Evolutionary conservation across 148 eudicot genomes (phyloP), one percentile per base, ranked within the genome.

Genomic region (Heliamphora exappendiculata): DNA sequence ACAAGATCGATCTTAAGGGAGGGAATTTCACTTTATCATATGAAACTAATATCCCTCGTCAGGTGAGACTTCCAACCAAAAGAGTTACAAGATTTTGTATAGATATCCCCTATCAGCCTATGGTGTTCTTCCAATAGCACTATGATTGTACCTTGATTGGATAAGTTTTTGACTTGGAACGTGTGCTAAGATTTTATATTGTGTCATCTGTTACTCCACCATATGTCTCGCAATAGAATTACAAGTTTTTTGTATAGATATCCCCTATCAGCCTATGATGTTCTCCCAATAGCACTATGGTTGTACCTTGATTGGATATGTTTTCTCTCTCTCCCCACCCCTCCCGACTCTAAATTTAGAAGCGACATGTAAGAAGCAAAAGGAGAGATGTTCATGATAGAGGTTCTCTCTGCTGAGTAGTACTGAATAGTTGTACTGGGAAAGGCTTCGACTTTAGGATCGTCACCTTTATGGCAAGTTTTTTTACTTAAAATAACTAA

Each of bases 31-130:
- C 89, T 34, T 81, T 95, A 26, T 95, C 99, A 5, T 93, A 95
- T 50, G 99, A 95, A 24, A 93, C 98, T 33, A 93, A 88, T 78
- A 95, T 95, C 75, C 99, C 99, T 82, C 94, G 97, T 34, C 99
- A 95, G 99, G 99, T 92, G 69, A 70, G 75, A 42, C 65, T 28
- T 78, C 45, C 65, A 19, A 31, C 49, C 60, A 53, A 51, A 16
- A 16, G 42, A 67, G 22, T 19, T 42, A 7, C 20, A 22, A 47
- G 11, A 33, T 11, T 24, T 39, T 8, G 7, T 42, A 19, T n/a
- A 66, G 26, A 44, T 47, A 62, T 54, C 54, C 67, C 37, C 29
- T 39, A 4, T 42, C 26, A 59, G 37, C 42, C 42, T 10, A 11
- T 45, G 12, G 41, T 39, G 57, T 17, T 59, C 42, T 41, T 26